Percentiles rank a stretch among this genome's conserved stretches.
These are phyloP conservation scores for Mortierella sp. DNA, from an alignment of 371 early-diverging fungal genomes.

Conservation along the genomic window DNA sequence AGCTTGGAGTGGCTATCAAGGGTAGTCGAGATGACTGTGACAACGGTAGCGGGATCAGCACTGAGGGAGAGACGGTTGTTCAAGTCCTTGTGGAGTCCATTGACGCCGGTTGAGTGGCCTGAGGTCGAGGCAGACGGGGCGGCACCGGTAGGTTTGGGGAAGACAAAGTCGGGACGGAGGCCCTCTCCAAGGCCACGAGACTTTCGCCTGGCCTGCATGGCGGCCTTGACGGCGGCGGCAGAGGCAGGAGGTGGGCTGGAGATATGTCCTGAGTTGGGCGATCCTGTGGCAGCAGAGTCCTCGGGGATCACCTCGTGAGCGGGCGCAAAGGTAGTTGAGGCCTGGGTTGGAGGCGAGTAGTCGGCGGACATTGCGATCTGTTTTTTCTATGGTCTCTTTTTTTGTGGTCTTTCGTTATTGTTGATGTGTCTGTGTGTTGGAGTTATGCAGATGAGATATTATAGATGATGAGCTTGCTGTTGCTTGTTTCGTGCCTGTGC, in stretches of 20 bases:
- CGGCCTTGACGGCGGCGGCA: constrained; percentile 36
- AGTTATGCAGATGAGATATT: constrained; percentile 1
- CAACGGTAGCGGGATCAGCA: neutral
- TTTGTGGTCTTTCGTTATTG: neutral
- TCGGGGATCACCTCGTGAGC: constrained; percentile 19
- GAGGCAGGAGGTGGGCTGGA: constrained; percentile 7
- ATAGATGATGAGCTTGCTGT: neutral
- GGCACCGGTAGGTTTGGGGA: constrained; percentile 38
- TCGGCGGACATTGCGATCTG: neutral
- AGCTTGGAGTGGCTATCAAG: constrained; percentile 1
- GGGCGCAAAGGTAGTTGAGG: constrained; percentile 20
- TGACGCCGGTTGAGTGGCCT: constrained; percentile 9
- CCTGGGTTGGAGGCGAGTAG: constrained; percentile 7
- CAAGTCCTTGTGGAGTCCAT: constrained; percentile 8
- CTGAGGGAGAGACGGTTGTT: constrained; percentile 9
- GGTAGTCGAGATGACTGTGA: constrained; percentile 16
- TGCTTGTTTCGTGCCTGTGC: neutral
- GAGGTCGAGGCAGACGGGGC: constrained; percentile 25
- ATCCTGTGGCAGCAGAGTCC: constrained; percentile 7
- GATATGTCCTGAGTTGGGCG: constrained; percentile 6
- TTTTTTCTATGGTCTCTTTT: neutral
- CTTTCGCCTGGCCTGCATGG: constrained; percentile 47
- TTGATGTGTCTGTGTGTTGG: neutral
- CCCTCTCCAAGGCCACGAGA: constrained; percentile 48
- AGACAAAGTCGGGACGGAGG: constrained; percentile 56